phyloP scores from a whole-genome alignment of 129 eudicot species.

The Pseudognaphalium luteoalbum region DNA sequence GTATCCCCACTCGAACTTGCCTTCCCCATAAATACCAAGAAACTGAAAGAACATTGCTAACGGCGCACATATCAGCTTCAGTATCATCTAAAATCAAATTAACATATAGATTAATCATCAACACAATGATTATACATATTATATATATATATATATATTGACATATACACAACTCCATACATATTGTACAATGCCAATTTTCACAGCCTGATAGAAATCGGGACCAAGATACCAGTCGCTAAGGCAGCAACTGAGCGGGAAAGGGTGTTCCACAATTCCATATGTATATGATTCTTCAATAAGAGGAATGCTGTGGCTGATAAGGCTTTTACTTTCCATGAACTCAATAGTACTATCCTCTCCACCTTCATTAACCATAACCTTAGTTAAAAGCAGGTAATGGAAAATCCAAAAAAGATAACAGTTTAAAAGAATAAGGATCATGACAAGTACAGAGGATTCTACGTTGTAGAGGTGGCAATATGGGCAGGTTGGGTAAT shows the following conservation, averaged over 20 bases:
- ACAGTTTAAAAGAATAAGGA: conserved; percentile 3
- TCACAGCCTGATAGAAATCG: conserved; percentile 89
- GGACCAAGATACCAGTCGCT: conserved; percentile 89
- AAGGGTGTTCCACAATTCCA: conserved; percentile 95
- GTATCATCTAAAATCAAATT: conserved; percentile 66
- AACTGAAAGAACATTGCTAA: conserved; percentile 66
- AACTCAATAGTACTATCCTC: conserved; percentile 77
- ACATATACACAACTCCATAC: conserved; percentile 46
- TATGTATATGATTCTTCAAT: conserved; percentile 86
- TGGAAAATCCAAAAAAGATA: background rate
- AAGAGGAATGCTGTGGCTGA: conserved; percentile 69
- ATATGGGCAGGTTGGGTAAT: background rate
- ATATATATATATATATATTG: background rate
- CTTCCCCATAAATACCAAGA: conserved; percentile 91
- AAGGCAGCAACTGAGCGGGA: conserved; percentile 75
- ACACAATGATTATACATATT: background rate
- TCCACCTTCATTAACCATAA: conserved; percentile 60
- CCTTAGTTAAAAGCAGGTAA: conserved; percentile 16
- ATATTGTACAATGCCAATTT: conserved; percentile 95
- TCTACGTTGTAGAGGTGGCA: background rate
- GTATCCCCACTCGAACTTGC: conserved; percentile 80
- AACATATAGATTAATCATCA: background rate
- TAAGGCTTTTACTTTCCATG: conserved; percentile 70
- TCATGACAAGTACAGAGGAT: background rate
- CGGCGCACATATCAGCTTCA: conserved; percentile 82